Evolutionary conservation across 2,329 filamentous ascomycete species (phyloP).

Genomic region (Microdochium bolleyi): DNA sequence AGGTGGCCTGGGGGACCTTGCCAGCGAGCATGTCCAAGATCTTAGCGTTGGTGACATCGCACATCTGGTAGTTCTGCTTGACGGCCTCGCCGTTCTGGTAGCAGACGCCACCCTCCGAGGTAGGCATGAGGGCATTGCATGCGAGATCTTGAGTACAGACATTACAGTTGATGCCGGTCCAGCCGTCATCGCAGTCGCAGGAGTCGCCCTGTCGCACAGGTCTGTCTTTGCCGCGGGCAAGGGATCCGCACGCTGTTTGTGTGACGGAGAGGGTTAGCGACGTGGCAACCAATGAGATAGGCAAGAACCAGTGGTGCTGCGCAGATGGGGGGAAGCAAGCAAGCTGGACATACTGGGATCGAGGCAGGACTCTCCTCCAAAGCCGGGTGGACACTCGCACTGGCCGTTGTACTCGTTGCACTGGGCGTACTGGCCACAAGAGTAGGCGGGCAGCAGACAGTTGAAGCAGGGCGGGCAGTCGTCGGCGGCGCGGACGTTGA

Average conservation of each 20-base stretch:
- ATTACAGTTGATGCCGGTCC: slow-evolving; percentile 97
- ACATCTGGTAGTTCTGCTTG: slow-evolving; percentile 95
- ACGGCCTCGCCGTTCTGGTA: slow-evolving; percentile 87
- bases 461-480: slow-evolving; percentile 94
- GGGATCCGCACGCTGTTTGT: slow-evolving; percentile 68
- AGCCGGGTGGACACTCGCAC: slow-evolving; percentile 86
- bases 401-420: slow-evolving; percentile 89
- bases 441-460: slow-evolving; percentile 88
- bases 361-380: slow-evolving; percentile 89
- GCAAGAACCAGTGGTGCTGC: slow-evolving; percentile 1
- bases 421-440: slow-evolving; percentile 80
- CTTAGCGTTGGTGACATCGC: slow-evolving; percentile 92
- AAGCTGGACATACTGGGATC: slow-evolving; percentile 52
- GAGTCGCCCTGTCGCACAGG: slow-evolving; percentile 61
- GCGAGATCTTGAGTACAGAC: slow-evolving; percentile 79
- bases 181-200: slow-evolving; percentile 87
- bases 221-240: slow-evolving; percentile 73
- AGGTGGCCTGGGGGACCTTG: slow-evolving; percentile 86
- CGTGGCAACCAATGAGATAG: slow-evolving; percentile 6
- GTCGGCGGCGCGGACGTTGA: slow-evolving; percentile 65
- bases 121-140: slow-evolving; percentile 83
- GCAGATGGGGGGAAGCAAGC: not conserved
- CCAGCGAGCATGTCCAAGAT: slow-evolving; percentile 81
- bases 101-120: slow-evolving; percentile 75
- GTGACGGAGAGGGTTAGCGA: not conserved